A percentile compares a stretch with the other conserved stretches of the same genome.
These are phyloP conservation scores for Aspergillus sojae DNA, from an alignment of 2,329 filamentous ascomycete species.

Conservation along the genomic window DNA sequence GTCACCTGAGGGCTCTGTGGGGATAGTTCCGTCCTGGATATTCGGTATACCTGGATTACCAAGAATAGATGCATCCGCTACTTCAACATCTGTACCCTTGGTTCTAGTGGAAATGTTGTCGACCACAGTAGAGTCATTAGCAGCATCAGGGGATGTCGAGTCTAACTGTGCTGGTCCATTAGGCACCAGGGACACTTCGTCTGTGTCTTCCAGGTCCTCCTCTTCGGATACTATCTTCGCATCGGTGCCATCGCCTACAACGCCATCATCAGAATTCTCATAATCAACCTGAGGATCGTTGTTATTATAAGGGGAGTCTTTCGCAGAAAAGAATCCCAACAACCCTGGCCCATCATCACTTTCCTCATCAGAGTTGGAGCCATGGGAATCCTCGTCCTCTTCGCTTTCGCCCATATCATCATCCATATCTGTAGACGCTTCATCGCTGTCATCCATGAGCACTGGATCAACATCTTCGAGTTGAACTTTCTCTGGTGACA, in stretches of 20 bases:
- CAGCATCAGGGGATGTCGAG: slow-evolving; percentile 29
- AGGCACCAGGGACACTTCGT: slow-evolving; percentile 40
- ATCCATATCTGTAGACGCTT: slow-evolving; percentile 52
- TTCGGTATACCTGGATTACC: slow-evolving; percentile 1
- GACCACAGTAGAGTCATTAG: slow-evolving; percentile 30
- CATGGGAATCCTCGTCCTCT: slow-evolving; percentile 52
- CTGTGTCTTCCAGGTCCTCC: slow-evolving; percentile 33
- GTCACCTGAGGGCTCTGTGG: slow-evolving; percentile 17
- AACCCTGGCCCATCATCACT: slow-evolving; percentile 44
- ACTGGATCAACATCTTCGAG: slow-evolving; percentile 49
- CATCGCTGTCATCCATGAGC: slow-evolving; percentile 50
- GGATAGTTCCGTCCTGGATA: not conserved
- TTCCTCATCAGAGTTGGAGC: slow-evolving; percentile 51
- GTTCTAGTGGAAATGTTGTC: slow-evolving; percentile 21
- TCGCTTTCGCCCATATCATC: slow-evolving; percentile 52
- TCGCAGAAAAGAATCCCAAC: slow-evolving; percentile 51
- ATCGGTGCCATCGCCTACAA: slow-evolving; percentile 34
- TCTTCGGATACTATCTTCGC: slow-evolving; percentile 27
- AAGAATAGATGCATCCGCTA: slow-evolving; percentile 5
- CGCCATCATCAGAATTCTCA: slow-evolving; percentile 45
- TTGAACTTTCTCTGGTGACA: slow-evolving; percentile 22
- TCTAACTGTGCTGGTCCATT: slow-evolving; percentile 35
- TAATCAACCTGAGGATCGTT: slow-evolving; percentile 22
- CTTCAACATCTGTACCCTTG: slow-evolving; percentile 5
- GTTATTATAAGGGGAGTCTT: slow-evolving; percentile 32